A percentile compares a stretch with the other conserved stretches of the same genome.
phyloP scores from a whole-genome alignment of 2,329 filamentous ascomycete genomes.

The Trichoderma aggressivum region DNA sequence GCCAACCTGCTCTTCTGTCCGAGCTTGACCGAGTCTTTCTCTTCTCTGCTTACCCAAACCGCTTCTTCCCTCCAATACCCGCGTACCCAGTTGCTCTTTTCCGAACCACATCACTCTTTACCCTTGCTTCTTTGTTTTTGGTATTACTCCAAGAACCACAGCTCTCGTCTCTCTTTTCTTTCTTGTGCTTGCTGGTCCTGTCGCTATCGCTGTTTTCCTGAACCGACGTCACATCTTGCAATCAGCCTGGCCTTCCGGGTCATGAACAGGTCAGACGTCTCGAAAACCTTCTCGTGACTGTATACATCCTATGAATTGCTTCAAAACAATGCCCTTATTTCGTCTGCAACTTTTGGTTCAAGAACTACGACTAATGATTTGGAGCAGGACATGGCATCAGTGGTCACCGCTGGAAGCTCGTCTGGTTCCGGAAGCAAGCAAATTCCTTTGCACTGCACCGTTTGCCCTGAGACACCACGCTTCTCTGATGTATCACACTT shows the following conservation, averaged over 20 bases:
- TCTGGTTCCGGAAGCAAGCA: slow-evolving; percentile 28
- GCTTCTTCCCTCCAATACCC: slow-evolving; percentile 18
- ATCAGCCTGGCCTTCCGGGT: background rate
- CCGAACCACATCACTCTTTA: slow-evolving; percentile 15
- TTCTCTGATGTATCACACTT: slow-evolving; percentile 93
- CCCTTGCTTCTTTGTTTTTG: slow-evolving; percentile 28
- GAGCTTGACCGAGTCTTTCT: background rate
- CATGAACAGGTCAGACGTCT: slow-evolving; percentile 16
- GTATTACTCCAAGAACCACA: slow-evolving; percentile 7
- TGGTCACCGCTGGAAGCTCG: slow-evolving; percentile 23
- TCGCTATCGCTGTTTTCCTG: slow-evolving; percentile 28
- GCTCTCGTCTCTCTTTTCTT: slow-evolving; percentile 17
- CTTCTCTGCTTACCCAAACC: slow-evolving; percentile 8
- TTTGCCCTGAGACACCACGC: slow-evolving; percentile 73
- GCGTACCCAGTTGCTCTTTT: slow-evolving; percentile 27
- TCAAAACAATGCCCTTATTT: background rate
- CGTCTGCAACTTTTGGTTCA: background rate
- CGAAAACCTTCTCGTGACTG: background rate
- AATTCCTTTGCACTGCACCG: slow-evolving; percentile 73
- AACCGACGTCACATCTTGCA: slow-evolving; percentile 13
- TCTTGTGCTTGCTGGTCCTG: slow-evolving; percentile 17
- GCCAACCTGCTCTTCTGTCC: background rate
- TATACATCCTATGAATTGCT: background rate
- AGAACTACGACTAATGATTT: background rate
- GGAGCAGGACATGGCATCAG: slow-evolving; percentile 39